phyloP scores from a whole-genome alignment of 306 rosid species.

The Cicer cuneatum region DNA sequence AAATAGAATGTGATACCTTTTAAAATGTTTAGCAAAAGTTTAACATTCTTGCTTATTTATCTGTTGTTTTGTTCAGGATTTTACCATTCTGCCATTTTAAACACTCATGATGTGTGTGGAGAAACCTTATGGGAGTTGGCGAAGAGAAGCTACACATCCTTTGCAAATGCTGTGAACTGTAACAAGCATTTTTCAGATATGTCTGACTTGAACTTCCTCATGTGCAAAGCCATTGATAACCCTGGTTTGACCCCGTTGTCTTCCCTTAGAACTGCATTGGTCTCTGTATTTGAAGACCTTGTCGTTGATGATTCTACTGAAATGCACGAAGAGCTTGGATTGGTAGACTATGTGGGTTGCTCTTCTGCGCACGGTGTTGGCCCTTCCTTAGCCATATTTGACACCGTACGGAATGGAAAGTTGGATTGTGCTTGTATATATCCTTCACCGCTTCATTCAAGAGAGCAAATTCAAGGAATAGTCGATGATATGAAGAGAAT shows the following conservation, averaged over 20 bases:
- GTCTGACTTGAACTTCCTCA: constrained; percentile 91
- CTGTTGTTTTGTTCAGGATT: constrained; percentile 63
- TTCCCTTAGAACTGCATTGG: constrained; percentile 73
- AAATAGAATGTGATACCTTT: neutral
- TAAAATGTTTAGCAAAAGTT: neutral
- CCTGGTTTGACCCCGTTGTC: constrained; percentile 82
- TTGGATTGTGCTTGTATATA: constrained; percentile 75
- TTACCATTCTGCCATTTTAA: constrained; percentile 87
- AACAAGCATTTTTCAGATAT: constrained; percentile 95
- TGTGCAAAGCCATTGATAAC: constrained; percentile 89
- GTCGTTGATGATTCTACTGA: constrained; percentile 55
- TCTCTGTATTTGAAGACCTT: constrained; percentile 83
- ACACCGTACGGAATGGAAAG: constrained; percentile 65
- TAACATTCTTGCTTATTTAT: constrained; percentile 14
- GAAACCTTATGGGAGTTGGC: constrained; percentile 83
- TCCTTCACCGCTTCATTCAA: constrained; percentile 83
- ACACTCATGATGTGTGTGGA: constrained; percentile 76
- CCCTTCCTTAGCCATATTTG: constrained; percentile 82
- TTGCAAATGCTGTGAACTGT: constrained; percentile 58
- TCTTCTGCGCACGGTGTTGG: constrained; percentile 89
- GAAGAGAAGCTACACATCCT: constrained; percentile 65
- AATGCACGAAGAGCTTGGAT: constrained; percentile 55
- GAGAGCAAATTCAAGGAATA: constrained; percentile 76
- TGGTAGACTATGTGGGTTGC: constrained; percentile 79
- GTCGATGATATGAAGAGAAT: constrained; percentile 71